Conservation (phyloP, 1,139 yeast genomes). For the Blastobotrys petasosporus region DNA sequence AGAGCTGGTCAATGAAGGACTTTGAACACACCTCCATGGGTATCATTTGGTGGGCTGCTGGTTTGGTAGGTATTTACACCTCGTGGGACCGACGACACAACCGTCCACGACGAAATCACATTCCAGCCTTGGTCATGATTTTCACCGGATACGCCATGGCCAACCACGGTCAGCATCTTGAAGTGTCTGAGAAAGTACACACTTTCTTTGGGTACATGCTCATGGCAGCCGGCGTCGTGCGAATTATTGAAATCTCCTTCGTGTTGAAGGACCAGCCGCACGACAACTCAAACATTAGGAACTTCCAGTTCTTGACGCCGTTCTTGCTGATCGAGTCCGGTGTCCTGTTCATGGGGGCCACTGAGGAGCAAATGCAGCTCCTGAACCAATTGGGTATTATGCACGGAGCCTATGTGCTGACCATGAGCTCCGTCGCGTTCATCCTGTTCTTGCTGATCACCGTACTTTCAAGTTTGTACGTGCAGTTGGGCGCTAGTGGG, state of each 20-base stretch:
- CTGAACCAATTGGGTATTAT: constrained; percentile 74
- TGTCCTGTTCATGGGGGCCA: constrained; percentile 81
- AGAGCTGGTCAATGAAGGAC: constrained; percentile 77
- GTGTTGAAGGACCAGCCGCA: constrained; percentile 48
- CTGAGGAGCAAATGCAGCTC: constrained; percentile 73
- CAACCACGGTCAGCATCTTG: constrained; percentile 70
- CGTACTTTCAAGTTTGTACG: constrained; percentile 50
- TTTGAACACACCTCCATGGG: constrained; percentile 96
- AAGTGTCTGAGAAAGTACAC: constrained; percentile 79
- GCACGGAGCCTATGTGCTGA: constrained; percentile 74
- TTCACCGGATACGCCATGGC: constrained; percentile 95
- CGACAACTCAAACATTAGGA: constrained; percentile 40
- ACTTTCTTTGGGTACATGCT: constrained; percentile 75
- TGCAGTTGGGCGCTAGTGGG: constrained; percentile 21
- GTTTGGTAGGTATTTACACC: constrained; percentile 72
- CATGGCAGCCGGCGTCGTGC: constrained; percentile 66
- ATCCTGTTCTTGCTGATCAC: constrained; percentile 63
- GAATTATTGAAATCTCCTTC: constrained; percentile 74
- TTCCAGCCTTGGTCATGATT: constrained; percentile 75
- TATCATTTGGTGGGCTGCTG: constrained; percentile 93
- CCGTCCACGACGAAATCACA: constrained; percentile 51
- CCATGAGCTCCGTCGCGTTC: constrained; percentile 70
- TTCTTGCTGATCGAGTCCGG: constrained; percentile 76
- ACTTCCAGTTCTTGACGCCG: constrained; percentile 83
- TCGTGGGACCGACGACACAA: constrained; percentile 47